Evolutionary conservation across 1,284 basidiomycete genomes (phyloP).

Genomic region (Marasmius oreades): DNA sequence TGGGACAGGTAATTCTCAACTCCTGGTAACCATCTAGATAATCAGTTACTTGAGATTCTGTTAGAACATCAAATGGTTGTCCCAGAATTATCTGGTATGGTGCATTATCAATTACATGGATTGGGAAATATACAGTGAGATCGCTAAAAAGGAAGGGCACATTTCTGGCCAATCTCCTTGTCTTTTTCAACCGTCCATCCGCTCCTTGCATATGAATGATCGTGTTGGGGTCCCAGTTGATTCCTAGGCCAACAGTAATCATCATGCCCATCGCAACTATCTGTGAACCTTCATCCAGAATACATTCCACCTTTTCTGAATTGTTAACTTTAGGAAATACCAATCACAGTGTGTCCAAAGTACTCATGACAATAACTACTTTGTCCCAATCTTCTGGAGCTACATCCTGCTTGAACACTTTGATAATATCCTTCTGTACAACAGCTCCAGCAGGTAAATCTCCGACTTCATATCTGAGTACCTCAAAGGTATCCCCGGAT

Average conservation of each 20-base stretch:
- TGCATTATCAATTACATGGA: conserved; percentile 9
- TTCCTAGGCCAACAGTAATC: background rate
- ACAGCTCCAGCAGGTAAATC: background rate
- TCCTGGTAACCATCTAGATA: conserved; percentile 9
- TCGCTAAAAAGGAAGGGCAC: conserved; percentile 13
- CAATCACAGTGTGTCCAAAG: background rate
- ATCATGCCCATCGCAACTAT: background rate
- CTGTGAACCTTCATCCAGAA: background rate
- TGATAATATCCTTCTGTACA: background rate
- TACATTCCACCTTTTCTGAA: background rate
- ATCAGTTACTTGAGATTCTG: background rate
- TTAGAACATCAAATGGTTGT: conserved; percentile 9
- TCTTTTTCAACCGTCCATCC: background rate
- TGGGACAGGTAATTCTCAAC: conserved; percentile 12
- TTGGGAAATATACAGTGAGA: conserved; percentile 10
- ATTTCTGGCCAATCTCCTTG: conserved; percentile 11
- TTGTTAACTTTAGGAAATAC: background rate
- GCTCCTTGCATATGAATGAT: background rate
- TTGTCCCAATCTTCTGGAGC: background rate
- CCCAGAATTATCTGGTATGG: conserved; percentile 9
- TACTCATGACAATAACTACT: background rate
- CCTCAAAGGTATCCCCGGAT: background rate
- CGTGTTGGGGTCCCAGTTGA: background rate
- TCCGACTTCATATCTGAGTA: background rate
- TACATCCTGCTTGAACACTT: background rate